Evolutionary conservation across 192 early-diverging fungal genomes (phyloP).

Genomic region (Lunasporangiospora selenospora): DNA sequence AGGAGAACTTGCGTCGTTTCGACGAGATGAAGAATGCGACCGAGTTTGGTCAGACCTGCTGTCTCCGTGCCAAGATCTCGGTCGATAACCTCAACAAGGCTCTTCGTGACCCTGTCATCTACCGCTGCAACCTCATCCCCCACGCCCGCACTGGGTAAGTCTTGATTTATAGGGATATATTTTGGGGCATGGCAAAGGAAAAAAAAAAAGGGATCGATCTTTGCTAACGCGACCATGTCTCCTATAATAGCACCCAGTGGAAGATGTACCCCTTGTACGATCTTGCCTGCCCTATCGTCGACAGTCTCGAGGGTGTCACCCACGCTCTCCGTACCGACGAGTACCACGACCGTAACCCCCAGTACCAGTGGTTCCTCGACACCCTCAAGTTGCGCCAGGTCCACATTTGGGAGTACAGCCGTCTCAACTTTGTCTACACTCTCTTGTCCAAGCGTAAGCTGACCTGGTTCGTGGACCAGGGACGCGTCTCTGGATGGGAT

Average conservation of each 20-base stretch:
- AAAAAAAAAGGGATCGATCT: too few relatives aligned
- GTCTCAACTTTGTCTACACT: constrained; percentile 98
- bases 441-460: constrained; percentile 98
- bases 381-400: constrained; percentile 86
- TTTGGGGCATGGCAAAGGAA: too few relatives aligned
- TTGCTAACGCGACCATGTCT: background rate
- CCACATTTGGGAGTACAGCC: constrained; percentile 91
- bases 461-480: constrained; percentile 93
- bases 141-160: constrained; percentile 88
- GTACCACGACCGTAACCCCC: constrained; percentile 97
- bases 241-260: constrained; percentile 74
- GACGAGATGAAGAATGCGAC: constrained; percentile 92
- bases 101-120: constrained; percentile 97
- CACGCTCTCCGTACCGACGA: constrained; percentile 98
- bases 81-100: constrained; percentile 88
- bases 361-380: constrained; percentile 96
- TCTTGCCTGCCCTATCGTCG: constrained; percentile 97
- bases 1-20: constrained; percentile 91
- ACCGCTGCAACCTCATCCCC: constrained; percentile 88
- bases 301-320: constrained; percentile 95
- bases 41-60: constrained; percentile 80
- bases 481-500: constrained; percentile 86
- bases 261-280: constrained; percentile 99
- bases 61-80: constrained; percentile 95
- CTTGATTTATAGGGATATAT: background rate